Conservation (phyloP, 192 early-diverging fungal species). For the Martensiomyces pterosporus region DNA sequence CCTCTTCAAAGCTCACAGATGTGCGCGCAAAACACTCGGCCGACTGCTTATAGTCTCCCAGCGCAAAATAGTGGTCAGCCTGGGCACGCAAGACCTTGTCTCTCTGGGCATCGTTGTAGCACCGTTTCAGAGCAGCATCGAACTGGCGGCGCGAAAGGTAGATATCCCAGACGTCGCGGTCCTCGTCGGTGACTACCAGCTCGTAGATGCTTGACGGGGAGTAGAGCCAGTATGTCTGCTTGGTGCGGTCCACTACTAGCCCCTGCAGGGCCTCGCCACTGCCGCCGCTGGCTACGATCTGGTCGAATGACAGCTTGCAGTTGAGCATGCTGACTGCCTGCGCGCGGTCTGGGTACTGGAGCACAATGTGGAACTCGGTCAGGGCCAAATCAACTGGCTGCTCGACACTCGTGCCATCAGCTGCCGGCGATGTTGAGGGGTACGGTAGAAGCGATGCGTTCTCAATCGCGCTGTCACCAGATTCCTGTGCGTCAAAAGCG, state of each 20-base stretch:
- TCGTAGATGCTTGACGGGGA: constrained; percentile 83
- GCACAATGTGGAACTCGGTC: constrained; percentile 85
- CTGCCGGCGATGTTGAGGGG: too few species aligned
- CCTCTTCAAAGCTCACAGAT: constrained; percentile 81
- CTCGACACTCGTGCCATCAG: constrained; percentile 35
- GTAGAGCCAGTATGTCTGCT: constrained; percentile 89
- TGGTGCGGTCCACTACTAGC: constrained; percentile 68
- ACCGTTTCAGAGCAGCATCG: constrained; percentile 74
- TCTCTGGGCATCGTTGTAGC: constrained; percentile 65
- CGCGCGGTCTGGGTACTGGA: constrained; percentile 75
- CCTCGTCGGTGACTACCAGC: constrained; percentile 87
- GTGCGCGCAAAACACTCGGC: constrained; percentile 85
- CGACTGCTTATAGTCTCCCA: constrained; percentile 65
- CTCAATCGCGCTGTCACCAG: constrained; percentile 76
- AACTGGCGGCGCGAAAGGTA: constrained; percentile 80
- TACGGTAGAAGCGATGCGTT: constrained; percentile 83
- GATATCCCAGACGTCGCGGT: constrained; percentile 90
- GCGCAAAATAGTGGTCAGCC: constrained; percentile 80
- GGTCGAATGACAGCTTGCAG: constrained; percentile 79
- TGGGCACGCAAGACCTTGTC: constrained; percentile 79
- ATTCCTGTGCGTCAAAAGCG: constrained; percentile 66
- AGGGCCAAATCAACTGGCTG: constrained; percentile 73
- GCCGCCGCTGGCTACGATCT: constrained; percentile 53
- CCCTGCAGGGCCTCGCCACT: constrained; percentile 59
- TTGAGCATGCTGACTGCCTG: constrained; percentile 78